These are phyloP conservation scores for Entomortierella lignicola DNA, from an alignment of 192 early-diverging fungal species.

Conservation along the genomic window DNA sequence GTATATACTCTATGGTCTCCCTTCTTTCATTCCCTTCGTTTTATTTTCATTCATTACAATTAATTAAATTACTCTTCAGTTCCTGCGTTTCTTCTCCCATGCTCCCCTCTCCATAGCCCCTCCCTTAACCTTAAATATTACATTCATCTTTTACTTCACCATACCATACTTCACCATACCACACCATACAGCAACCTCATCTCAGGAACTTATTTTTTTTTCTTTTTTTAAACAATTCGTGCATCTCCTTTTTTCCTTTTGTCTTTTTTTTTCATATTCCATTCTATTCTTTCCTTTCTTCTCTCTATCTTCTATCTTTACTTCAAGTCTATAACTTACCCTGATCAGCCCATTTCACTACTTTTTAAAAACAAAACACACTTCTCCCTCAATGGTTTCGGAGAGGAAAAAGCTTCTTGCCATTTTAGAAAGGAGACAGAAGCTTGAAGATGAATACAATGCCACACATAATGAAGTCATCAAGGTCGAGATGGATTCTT, in stretches of 20 bases:
- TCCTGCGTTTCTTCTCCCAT: neutral
- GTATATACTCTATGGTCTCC: too few species aligned
- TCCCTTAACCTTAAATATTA: neutral
- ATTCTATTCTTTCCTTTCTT: neutral
- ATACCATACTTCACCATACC: too few species aligned
- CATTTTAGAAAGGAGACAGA: conserved; percentile 9
- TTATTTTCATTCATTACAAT: too few species aligned
- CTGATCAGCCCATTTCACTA: neutral
- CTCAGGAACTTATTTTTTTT: neutral
- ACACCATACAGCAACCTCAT: too few species aligned
- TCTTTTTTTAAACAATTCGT: neutral
- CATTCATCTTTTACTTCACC: neutral
- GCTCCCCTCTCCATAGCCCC: too few species aligned
- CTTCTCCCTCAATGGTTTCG: conserved; percentile 11
- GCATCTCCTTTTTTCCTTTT: neutral
- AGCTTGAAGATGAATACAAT: conserved; percentile 16
- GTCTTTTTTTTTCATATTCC: neutral
- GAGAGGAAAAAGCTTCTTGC: conserved; percentile 40
- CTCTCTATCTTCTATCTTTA: neutral
- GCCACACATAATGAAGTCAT: neutral
- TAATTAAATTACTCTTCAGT: neutral
- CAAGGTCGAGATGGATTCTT: neutral
- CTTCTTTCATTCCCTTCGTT: too few species aligned
- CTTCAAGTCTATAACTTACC: neutral
- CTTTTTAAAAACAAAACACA: neutral